Conservation (phyloP, 2,329 filamentous ascomycete species). For the Zarea fungicola region DNA sequence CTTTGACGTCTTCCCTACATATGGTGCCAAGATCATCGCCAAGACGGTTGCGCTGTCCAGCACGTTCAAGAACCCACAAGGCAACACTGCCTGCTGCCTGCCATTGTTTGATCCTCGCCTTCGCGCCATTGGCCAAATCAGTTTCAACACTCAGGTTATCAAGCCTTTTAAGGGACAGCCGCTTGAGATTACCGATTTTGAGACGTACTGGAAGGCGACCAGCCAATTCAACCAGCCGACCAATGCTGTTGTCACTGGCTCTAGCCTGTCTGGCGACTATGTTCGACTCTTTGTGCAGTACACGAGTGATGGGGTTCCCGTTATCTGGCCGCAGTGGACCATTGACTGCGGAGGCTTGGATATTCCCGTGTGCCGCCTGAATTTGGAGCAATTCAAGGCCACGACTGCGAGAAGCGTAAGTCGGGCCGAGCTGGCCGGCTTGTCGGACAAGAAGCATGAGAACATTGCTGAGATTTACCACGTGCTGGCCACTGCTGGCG, state of each 20-base stretch:
- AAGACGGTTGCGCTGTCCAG: conserved; percentile 88
- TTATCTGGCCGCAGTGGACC: conserved; percentile 83
- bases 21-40: conserved; percentile 94
- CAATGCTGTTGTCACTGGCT: conserved; percentile 86
- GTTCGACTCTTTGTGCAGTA: conserved; percentile 87
- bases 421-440: conserved; percentile 36
- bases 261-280: conserved; percentile 93
- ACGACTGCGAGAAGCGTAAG: conserved; percentile 41
- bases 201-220: conserved; percentile 98
- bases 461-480: conserved; percentile 64
- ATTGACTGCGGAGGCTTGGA: conserved; percentile 71
- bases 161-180: conserved; percentile 92
- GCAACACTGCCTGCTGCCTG: conserved; percentile 74
- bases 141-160: conserved; percentile 92
- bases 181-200: conserved; percentile 94
- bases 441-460: conserved; percentile 43
- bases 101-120: conserved; percentile 90
- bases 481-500: conserved; percentile 67
- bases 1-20: conserved; percentile 96
- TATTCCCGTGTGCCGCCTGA: conserved; percentile 75
- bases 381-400: conserved; percentile 63
- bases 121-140: conserved; percentile 87
- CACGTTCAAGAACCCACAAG: conserved; percentile 70
- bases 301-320: conserved; percentile 79
- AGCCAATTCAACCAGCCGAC: conserved; percentile 79